phyloP scores from a whole-genome alignment of 208 protist species.

The Jaenimonas drosophilae region DNA sequence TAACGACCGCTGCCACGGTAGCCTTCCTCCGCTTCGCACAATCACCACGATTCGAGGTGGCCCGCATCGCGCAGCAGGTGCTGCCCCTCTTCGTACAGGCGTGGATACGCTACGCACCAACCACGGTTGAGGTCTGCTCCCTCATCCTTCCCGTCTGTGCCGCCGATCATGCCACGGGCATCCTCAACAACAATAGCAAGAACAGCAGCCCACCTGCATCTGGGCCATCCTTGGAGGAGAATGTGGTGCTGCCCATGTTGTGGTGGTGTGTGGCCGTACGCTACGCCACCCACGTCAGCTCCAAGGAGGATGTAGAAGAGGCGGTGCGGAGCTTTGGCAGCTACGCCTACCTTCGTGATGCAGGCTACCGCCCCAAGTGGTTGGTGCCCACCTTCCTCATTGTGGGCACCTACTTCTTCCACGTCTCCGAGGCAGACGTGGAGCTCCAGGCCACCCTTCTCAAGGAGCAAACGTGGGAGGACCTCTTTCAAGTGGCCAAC shows the following conservation, averaged over 20 bases:
- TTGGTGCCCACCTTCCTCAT: not conserved
- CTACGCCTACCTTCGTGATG: not conserved
- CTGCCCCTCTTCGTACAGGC: constrained; percentile 61
- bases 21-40: constrained; percentile 8
- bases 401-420: not conserved
- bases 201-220: constrained; percentile 8
- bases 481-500: constrained; percentile 4
- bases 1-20: not conserved
- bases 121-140: constrained; percentile 9
- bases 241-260: constrained; percentile 24
- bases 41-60: constrained; percentile 43
- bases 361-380: not conserved
- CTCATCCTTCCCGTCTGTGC: too few relatives aligned
- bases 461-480: not conserved
- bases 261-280: constrained; percentile 47
- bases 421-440: not conserved
- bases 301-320: not conserved
- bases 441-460: not conserved
- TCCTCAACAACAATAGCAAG: constrained; percentile 8
- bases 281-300: constrained; percentile 1
- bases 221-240: constrained; percentile 14
- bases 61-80: constrained; percentile 57
- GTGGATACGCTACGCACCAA: constrained; percentile 30
- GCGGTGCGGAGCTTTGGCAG: not conserved
- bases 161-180: constrained; percentile 2